Evolutionary conservation across 2,329 filamentous ascomycete species (phyloP).

Genomic region (Dothidotthia symphoricarpi): DNA sequence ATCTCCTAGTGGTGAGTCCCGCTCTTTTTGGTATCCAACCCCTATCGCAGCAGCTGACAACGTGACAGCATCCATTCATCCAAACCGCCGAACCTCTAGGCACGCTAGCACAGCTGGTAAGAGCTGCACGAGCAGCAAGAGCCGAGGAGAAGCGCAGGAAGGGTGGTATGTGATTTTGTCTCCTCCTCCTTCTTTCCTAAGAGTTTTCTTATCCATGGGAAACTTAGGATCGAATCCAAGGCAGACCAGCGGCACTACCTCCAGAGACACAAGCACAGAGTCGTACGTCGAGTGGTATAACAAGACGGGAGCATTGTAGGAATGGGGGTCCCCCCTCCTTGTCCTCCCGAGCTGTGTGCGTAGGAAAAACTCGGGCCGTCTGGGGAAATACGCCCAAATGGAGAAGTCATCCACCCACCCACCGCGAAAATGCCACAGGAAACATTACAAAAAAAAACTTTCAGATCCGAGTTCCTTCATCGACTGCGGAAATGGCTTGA

Average conservation of each 20-base stretch:
- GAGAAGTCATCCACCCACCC: too few relatives aligned
- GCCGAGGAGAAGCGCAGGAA: constrained; percentile 67
- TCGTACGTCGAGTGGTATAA: constrained; percentile 35
- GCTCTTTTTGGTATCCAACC: not conserved
- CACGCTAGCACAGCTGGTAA: constrained; percentile 82
- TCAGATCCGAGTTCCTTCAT: too few relatives aligned
- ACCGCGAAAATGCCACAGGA: too few relatives aligned
- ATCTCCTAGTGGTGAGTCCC: constrained; percentile 77
- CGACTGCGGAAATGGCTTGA: too few relatives aligned
- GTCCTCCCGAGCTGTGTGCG: too few relatives aligned
- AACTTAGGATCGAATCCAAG: constrained; percentile 23
- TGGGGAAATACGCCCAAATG: too few relatives aligned
- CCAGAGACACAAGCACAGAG: constrained; percentile 16
- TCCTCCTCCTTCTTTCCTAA: constrained; percentile 16
- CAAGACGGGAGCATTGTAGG: constrained; percentile 16
- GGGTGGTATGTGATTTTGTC: constrained; percentile 41
- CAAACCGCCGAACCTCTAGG: constrained; percentile 54
- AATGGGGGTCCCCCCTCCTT: too few relatives aligned
- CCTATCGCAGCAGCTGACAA: constrained; percentile 7
- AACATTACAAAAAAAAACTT: too few relatives aligned
- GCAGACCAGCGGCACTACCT: constrained; percentile 20
- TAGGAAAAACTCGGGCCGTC: too few relatives aligned
- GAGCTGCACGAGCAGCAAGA: constrained; percentile 78
- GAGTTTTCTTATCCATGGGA: constrained; percentile 25
- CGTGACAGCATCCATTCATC: constrained; percentile 49